Conservation (phyloP, 805 yeast species). For the Kluyveromyces dobzhanskii region DNA sequence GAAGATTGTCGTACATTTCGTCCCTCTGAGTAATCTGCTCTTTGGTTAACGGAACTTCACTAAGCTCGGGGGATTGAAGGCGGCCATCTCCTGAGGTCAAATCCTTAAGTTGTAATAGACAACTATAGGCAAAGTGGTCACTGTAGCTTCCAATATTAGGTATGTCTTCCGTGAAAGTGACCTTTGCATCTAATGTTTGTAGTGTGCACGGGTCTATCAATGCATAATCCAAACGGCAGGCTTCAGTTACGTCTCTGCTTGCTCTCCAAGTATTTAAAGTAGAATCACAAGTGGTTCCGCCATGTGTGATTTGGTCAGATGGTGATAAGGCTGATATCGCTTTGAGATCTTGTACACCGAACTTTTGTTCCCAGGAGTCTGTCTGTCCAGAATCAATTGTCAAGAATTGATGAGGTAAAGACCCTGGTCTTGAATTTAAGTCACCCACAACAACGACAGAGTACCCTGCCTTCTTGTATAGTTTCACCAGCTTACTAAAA, state of each 20-base stretch:
- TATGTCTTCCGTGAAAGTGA: slow-evolving; percentile 62
- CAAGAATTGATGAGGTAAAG: slow-evolving; percentile 69
- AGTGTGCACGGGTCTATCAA: slow-evolving; percentile 54
- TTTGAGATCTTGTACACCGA: slow-evolving; percentile 40
- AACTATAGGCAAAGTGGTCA: slow-evolving; percentile 83
- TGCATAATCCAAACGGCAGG: slow-evolving; percentile 87
- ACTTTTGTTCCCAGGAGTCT: slow-evolving; percentile 76
- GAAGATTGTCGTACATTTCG: slow-evolving; percentile 41
- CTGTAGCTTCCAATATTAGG: slow-evolving; percentile 71
- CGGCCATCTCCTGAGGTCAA: slow-evolving; percentile 1
- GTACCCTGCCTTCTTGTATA: slow-evolving; percentile 65
- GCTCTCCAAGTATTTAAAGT: slow-evolving; percentile 78
- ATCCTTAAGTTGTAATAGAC: slow-evolving; percentile 32
- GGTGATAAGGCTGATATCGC: slow-evolving; percentile 42
- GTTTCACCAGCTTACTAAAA: slow-evolving; percentile 55
- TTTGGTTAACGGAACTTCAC: neutral
- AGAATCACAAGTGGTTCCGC: slow-evolving; percentile 90
- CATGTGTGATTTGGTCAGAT: slow-evolving; percentile 53
- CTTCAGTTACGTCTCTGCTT: slow-evolving; percentile 46
- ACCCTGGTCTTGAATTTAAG: slow-evolving; percentile 80
- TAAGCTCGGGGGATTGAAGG: neutral
- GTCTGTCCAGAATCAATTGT: slow-evolving; percentile 57
- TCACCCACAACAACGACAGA: slow-evolving; percentile 90
- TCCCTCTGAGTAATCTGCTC: slow-evolving; percentile 11
- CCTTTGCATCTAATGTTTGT: slow-evolving; percentile 52